A percentile compares a stretch with the other conserved stretches of the same genome.
These are phyloP conservation scores for Fusarium clavum DNA, from an alignment of 2,329 filamentous ascomycete genomes.

Conservation along the genomic window DNA sequence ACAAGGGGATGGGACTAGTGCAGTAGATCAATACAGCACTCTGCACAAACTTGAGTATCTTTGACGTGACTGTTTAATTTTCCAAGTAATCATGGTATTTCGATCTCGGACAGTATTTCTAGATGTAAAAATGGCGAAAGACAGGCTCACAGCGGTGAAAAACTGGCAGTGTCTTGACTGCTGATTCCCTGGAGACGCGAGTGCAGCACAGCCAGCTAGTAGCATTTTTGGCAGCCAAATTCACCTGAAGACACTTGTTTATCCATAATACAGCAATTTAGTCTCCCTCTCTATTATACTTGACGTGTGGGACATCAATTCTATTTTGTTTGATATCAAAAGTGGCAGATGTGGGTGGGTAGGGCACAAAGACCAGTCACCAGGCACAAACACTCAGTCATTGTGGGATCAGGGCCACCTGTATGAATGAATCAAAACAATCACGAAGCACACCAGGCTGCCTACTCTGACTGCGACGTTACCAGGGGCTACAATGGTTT, in stretches of 20 bases:
- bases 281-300: rapidly evolving
- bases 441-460: rapidly evolving
- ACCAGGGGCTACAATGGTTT: neutral
- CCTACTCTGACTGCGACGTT: neutral
- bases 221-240: neutral
- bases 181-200: neutral
- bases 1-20: neutral
- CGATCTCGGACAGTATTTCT: rapidly evolving
- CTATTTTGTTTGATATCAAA: neutral
- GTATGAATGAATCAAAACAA: neutral
- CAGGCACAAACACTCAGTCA: conserved; percentile 9
- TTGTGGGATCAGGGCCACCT: neutral
- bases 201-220: neutral
- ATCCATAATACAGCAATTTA: rapidly evolving
- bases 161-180: neutral
- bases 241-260: neutral
- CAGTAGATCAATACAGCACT: conserved; percentile 13
- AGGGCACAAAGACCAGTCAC: neutral
- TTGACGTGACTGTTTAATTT: conserved; percentile 9
- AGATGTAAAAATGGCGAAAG: neutral
- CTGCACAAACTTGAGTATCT: conserved; percentile 8
- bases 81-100: neutral
- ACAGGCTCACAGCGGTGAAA: neutral
- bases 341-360: neutral
- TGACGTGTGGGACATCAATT: neutral